Base-by-base conservation (phyloP, 371 early-diverging fungal species). In the Rhizomucor miehei region DNA sequence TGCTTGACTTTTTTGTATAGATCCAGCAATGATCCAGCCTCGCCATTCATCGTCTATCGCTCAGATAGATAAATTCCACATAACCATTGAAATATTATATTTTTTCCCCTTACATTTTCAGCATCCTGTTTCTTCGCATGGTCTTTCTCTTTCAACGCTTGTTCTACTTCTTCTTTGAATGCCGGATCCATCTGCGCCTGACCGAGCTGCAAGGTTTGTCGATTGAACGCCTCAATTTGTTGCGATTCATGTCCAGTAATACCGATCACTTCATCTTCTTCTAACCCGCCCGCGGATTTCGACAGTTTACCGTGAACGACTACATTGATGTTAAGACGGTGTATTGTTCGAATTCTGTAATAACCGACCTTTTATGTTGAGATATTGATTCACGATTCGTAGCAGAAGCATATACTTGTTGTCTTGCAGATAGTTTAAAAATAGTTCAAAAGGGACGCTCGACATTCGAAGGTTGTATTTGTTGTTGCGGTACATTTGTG, bases 341-440 rank as follows among this genome's bases (percentile, higher is more conserved):
- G 19, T 13, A 19, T 38, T 16, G 29, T 43, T 25, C 14, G 40
- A 13, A 16, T 45, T 10, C 17, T n/a, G 25, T 16, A 24, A 8
- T 23, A 4, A 25, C n/a, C 41, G 57, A 73, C 83, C 91, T 67
- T 91, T 79, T 40, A 99, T 95, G 59, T 90, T 84, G 36, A 99
- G 66, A 62, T 94, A 87, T 67, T 95, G 93, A 67, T 98, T 98
- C 38, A 98, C 86, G n/a, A 99, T 82, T 54, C 94, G 84, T 60
- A 98, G 80, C 53, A 99, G 68, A 37, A 92, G 81, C 59, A 88
- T 84, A 56, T 89, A 85, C 56, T 90, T 85, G 71, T 93, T 94
- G 52, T 95, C 95, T 73, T 98, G 92, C 52, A 99, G 71, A 70
- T 92, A 99, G 44, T 89, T 80, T 44, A 99, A 71, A 52, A 99